These are phyloP conservation scores for Wallacemonas rigidus DNA, from an alignment of 208 protist species.

Conservation along the genomic window DNA sequence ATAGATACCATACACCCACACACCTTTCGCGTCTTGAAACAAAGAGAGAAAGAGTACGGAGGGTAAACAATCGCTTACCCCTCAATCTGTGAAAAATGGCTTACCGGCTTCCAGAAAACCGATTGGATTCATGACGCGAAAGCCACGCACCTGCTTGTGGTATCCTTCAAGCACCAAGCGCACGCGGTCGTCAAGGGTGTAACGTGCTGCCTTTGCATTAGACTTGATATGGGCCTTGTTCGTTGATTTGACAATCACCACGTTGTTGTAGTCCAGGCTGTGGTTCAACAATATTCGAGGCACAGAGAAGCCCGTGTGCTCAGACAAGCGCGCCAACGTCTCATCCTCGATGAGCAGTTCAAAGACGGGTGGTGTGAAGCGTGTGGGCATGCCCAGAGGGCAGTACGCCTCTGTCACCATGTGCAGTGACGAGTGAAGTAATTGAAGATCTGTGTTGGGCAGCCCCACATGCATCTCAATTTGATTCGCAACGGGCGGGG, in stretches of 20 bases:
- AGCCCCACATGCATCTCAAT: conserved; percentile 88
- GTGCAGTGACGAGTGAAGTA: conserved; percentile 47
- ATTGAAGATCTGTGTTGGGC: conserved; percentile 48
- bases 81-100: conserved; percentile 57
- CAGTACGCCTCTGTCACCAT: conserved; percentile 87
- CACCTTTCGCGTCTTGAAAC: too few species aligned
- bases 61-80: background rate
- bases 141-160: conserved; percentile 35
- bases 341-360: conserved; percentile 46
- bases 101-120: conserved; percentile 49
- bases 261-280: conserved; percentile 75
- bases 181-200: conserved; percentile 56
- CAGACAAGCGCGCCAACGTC: conserved; percentile 45
- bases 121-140: conserved; percentile 77
- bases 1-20: too few species aligned
- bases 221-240: conserved; percentile 80
- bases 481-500: conserved; percentile 85
- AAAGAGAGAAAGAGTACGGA: conserved; percentile 7
- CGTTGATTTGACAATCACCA: conserved; percentile 81
- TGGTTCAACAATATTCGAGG: conserved; percentile 81
- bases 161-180: conserved; percentile 67
- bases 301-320: conserved; percentile 65
- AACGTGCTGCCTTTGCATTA: conserved; percentile 82
- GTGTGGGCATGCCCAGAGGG: conserved; percentile 80
- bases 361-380: conserved; percentile 65